phyloP scores from a whole-genome alignment of 176 grass and related monocot genomes.

The Pontederia paniculata region DNA sequence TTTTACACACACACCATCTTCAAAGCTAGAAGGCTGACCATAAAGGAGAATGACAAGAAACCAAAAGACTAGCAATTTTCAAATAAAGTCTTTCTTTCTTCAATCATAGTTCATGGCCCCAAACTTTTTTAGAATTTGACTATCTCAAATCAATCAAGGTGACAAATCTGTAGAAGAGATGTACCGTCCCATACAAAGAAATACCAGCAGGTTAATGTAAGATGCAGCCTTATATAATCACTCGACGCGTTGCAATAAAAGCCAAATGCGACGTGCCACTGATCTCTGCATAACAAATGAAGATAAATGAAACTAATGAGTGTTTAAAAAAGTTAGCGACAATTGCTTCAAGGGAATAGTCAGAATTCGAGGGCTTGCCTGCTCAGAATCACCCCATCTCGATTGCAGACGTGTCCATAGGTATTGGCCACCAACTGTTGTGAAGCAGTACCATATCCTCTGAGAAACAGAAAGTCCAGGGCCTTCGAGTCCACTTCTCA shows the following conservation, averaged over 20 bases:
- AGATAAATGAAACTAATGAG: no score
- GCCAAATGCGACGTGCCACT: slow-evolving; percentile 51
- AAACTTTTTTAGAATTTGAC: no score
- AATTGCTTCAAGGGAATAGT: no score
- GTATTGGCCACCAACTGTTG: slow-evolving; percentile 81
- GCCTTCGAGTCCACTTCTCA: slow-evolving; percentile 85
- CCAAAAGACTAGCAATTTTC: no score
- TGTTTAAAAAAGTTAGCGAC: no score
- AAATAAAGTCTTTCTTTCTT: no score
- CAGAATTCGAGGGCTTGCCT: slow-evolving; percentile 20
- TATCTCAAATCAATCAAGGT: no score
- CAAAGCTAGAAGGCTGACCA: no score
- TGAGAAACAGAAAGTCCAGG: slow-evolving; percentile 83
- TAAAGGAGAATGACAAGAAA: no score
- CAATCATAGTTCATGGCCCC: no score
- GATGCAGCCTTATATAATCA: slow-evolving; percentile 68
- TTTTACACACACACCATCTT: no score
- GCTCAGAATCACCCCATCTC: slow-evolving; percentile 93
- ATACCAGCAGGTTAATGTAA: slow-evolving; percentile 71
- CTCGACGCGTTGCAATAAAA: slow-evolving; percentile 60
- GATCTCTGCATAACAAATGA: slow-evolving; percentile 49
- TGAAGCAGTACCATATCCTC: slow-evolving; percentile 76
- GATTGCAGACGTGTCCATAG: slow-evolving; percentile 71
- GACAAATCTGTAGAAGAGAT: slow-evolving; percentile 7
- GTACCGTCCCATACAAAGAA: slow-evolving; percentile 88